Base-by-base conservation (phyloP, 2,329 filamentous ascomycete genomes). In the Xylaria sp. region DNA sequence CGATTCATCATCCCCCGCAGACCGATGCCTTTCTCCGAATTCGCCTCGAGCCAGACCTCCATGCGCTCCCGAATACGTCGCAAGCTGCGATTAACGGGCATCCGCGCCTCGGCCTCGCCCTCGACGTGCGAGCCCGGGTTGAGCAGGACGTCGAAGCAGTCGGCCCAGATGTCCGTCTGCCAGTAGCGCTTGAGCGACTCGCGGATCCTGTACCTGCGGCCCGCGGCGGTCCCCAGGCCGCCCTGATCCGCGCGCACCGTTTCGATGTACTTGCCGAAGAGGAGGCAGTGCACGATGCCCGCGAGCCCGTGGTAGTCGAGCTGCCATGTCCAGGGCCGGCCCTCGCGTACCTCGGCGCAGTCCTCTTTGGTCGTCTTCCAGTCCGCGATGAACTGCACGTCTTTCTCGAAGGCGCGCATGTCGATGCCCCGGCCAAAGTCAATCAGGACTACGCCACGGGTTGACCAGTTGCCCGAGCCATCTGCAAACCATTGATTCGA, bases 361-460 rank as follows among this genome's bases (percentile, higher is more conserved):
- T 99, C 96, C 62, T 94, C 91, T 28, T 92, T 87, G 18, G 88
- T 89, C 0, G 93, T 94, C 80, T 96, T 92, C 96, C 96, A 99
- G 82, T 99, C 96, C 0, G 95, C 96, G 68, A 98, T 89, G 84
- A 99, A 99, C 73, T 91, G 90, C 12, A 95, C 93, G 51, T 91
- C 88, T 0, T 90, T 86, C 2, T 82, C 81, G 83, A 98, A 99
- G 2, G 89, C 90, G 67, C 89, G 90, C 93, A 98, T 97, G 82
- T 99, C 96, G 79, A 99, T 97, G 59, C 90, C 93, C 1, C 96
- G 90, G 0, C 96, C 96, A 78, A 99, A 98, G 81, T 99, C 96
- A 75, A 99, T 98, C 23, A 99, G 87, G 0, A 90, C 88, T 25
- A 99, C 80, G 13, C 96, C 96, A 72, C 95, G 93, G 25, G 86